Evolutionary conservation across 1,284 basidiomycete species (phyloP).

Genomic region (Tranzscheliella williamsii): DNA sequence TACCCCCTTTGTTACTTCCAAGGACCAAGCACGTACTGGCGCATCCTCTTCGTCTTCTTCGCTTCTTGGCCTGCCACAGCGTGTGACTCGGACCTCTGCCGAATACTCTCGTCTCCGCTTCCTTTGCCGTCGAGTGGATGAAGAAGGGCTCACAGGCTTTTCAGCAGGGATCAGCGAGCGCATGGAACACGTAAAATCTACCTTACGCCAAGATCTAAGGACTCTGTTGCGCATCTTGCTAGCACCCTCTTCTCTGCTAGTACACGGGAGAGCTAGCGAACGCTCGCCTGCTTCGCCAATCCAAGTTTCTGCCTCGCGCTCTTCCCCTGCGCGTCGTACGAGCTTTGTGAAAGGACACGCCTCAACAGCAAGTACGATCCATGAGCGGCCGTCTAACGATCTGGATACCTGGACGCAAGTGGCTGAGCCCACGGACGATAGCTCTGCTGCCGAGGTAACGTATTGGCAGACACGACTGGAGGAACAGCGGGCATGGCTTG

Average conservation of each 20-base stretch:
- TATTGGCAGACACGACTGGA: constrained; percentile 34
- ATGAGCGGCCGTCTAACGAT: constrained; percentile 5
- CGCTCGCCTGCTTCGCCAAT: constrained; percentile 10
- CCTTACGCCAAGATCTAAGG: constrained; percentile 80
- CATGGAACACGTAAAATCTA: constrained; percentile 76
- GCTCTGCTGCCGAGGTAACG: constrained; percentile 62
- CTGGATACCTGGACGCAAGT: constrained; percentile 33
- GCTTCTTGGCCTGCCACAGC: constrained; percentile 66
- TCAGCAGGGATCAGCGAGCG: constrained; percentile 79
- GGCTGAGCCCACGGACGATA: constrained; percentile 78
- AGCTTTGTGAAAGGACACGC: constrained; percentile 13
- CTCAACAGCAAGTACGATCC: neutral
- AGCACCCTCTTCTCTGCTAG: constrained; percentile 23
- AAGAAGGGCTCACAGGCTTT: constrained; percentile 72
- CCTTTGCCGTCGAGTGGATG: constrained; percentile 77
- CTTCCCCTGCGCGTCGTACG: constrained; percentile 3
- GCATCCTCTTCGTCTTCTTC: neutral
- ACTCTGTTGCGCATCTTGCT: constrained; percentile 71
- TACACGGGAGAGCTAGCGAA: constrained; percentile 7
- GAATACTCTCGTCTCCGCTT: constrained; percentile 93
- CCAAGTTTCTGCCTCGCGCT: constrained; percentile 1
- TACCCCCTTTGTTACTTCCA: too few species aligned
- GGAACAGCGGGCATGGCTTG: constrained; percentile 33
- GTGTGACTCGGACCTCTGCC: constrained; percentile 78
- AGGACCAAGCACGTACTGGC: neutral